Percentiles rank a stretch among this genome's conserved stretches.
These are phyloP conservation scores for Murraya paniculata DNA, from an alignment of 345 rosid genomes.

Conservation along the genomic window DNA sequence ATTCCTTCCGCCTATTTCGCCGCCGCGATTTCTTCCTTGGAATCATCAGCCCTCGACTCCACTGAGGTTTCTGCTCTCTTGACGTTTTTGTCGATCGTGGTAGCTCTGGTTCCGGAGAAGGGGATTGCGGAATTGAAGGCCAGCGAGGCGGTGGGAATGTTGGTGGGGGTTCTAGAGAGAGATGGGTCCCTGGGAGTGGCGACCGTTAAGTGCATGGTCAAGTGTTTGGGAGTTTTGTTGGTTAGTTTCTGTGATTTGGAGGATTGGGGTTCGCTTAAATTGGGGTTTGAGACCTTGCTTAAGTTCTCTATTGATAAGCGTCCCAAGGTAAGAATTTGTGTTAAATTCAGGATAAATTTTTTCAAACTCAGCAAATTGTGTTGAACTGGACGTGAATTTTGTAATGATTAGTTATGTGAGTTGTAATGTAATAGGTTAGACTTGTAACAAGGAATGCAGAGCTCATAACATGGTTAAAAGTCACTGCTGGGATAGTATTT, in stretches of 20 bases:
- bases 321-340: slow-evolving; percentile 57
- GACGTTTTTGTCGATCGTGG: slow-evolving; percentile 60
- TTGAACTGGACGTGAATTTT: neutral
- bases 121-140: slow-evolving; percentile 55
- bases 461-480: neutral
- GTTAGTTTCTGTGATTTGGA: slow-evolving; percentile 55
- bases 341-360: neutral
- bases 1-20: slow-evolving; percentile 68
- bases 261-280: slow-evolving; percentile 61
- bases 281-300: slow-evolving; percentile 59
- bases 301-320: slow-evolving; percentile 72
- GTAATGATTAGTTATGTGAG: neutral
- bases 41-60: slow-evolving; percentile 42
- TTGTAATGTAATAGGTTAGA: neutral
- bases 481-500: too few relatives aligned
- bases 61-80: slow-evolving; percentile 61
- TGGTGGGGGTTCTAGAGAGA: slow-evolving; percentile 41
- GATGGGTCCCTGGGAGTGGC: slow-evolving; percentile 54
- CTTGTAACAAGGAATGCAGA: neutral
- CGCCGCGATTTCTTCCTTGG: slow-evolving; percentile 61
- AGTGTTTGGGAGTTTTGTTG: slow-evolving; percentile 72
- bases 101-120: slow-evolving; percentile 46
- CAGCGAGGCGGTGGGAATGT: slow-evolving; percentile 58
- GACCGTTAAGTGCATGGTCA: slow-evolving; percentile 64
- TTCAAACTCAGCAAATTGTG: neutral